Base-by-base conservation (phyloP, 2,329 filamentous ascomycete genomes). In the Diaporthe eres region DNA sequence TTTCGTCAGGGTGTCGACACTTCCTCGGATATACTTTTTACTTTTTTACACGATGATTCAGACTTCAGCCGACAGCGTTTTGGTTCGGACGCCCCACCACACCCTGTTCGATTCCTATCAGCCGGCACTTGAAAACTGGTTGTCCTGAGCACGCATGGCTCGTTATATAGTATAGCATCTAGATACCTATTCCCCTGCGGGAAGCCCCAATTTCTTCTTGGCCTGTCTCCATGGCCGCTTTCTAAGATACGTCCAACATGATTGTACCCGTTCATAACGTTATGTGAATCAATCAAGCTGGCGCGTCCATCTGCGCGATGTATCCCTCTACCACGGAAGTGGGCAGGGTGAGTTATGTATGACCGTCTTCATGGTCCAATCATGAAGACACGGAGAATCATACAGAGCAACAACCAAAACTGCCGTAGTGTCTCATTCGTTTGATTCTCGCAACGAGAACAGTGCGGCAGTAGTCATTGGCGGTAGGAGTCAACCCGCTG, bases 181-280 rank as follows among this genome's bases (percentile, higher is more conserved):
- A 76, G 75, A 76, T 75, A 76, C 75, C 75, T 75, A 39, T 75
- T 68, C 75, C 72, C 72, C 72, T 68, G 73, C 72, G 72, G 75
- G 58, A 75, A 70, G 72, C 60, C 63, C 70, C 67, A 71, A 75
- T 75, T 55, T 37, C 31, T 65, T 73, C 51, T 55, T 31, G 71
- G 44, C 44, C 71, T 31, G 19, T 28, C 57, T 39, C 49, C 9
- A 42, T 65, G 71, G 71, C 58, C 71, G 13, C 49, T 42, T 25
- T 47, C 10, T 37, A 65, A 42, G 10, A 25, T 25, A 42, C 37
- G 12, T 53, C 51, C 34, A 19, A 15, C 49, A 70, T 22, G 17
- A 8, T 42, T 55, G 65, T 8, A 31, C 7, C n/a, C 37, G 19
- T 34, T 42, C 28, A n/a, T 37, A 22, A 57, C 34, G 19, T 73